These are phyloP conservation scores for Starmerella potacharoeniae DNA, from an alignment of 805 yeast genomes.

Conservation along the genomic window DNA sequence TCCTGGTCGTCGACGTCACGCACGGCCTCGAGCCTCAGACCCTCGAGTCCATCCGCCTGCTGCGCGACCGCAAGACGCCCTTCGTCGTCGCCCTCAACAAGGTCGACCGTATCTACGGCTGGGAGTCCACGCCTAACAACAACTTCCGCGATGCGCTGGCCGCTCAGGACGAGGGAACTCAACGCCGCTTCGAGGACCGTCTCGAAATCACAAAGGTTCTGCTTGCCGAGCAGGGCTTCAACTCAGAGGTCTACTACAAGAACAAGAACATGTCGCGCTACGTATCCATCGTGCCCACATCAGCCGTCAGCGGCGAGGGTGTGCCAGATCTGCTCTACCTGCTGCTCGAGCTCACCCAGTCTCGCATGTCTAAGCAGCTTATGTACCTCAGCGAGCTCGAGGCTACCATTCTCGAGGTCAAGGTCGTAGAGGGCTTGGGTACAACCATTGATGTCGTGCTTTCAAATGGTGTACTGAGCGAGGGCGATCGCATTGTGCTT, in stretches of 20 bases:
- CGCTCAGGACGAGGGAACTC: conserved; percentile 72
- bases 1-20: conserved; percentile 95
- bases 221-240: conserved; percentile 94
- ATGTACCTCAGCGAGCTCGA: conserved; percentile 89
- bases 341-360: conserved; percentile 87
- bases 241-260: conserved; percentile 91
- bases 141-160: conserved; percentile 90
- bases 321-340: conserved; percentile 97
- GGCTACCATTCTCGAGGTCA: conserved; percentile 94
- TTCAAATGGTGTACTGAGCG: conserved; percentile 90
- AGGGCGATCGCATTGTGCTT: conserved; percentile 88
- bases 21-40: conserved; percentile 99
- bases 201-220: conserved; percentile 76
- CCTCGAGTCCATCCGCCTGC: conserved; percentile 77
- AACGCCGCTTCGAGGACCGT: conserved; percentile 84
- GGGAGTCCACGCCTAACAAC: conserved; percentile 84
- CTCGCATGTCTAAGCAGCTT: conserved; percentile 97
- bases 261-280: conserved; percentile 87
- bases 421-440: conserved; percentile 97
- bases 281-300: conserved; percentile 95
- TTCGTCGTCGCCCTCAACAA: conserved; percentile 94
- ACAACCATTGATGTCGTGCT: conserved; percentile 95
- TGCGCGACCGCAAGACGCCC: conserved; percentile 96
- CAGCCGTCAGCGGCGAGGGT: conserved; percentile 99
- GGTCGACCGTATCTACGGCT: conserved; percentile 92